Percentiles rank a stretch among this genome's conserved stretches.
These are phyloP conservation scores for Eutrema heterophyllum DNA, from an alignment of 345 rosid genomes.

Conservation along the genomic window DNA sequence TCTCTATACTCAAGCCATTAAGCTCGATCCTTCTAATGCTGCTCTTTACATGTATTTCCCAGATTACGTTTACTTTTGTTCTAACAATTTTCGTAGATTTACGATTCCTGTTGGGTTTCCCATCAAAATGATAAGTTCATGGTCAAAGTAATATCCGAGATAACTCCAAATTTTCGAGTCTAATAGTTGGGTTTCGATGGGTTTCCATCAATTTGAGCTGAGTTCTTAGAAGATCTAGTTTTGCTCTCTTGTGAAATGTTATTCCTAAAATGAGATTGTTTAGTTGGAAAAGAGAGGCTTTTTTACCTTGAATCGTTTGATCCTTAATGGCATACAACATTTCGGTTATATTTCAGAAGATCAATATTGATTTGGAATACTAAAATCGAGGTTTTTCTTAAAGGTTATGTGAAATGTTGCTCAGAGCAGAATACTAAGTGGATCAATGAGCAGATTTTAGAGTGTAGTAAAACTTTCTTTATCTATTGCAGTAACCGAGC, in stretches of 20 bases:
- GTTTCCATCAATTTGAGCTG: background rate
- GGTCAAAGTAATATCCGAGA: background rate
- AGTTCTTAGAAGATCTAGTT: constrained; percentile 2
- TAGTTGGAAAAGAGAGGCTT: background rate
- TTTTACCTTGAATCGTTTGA: background rate
- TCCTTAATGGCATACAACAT: background rate
- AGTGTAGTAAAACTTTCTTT: background rate
- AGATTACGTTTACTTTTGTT: background rate
- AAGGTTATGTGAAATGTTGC: background rate
- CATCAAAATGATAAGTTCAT: background rate
- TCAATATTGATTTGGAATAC: no score
- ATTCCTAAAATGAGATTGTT: background rate
- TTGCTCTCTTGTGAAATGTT: background rate
- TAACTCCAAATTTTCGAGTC: background rate
- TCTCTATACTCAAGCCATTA: no score
- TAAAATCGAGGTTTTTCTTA: background rate
- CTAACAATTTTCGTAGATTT: background rate
- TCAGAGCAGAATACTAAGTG: background rate
- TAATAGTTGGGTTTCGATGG: background rate
- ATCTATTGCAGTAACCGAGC: constrained; percentile 69
- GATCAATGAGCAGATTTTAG: background rate
- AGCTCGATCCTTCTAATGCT: no score
- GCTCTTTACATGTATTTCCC: constrained; percentile 34
- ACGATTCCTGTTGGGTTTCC: background rate
- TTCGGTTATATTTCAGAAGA: background rate